A percentile compares a stretch with the other conserved stretches of the same genome.
Conservation (phyloP, 768 basidiomycete species). For the Lyophyllum semitale region DNA sequence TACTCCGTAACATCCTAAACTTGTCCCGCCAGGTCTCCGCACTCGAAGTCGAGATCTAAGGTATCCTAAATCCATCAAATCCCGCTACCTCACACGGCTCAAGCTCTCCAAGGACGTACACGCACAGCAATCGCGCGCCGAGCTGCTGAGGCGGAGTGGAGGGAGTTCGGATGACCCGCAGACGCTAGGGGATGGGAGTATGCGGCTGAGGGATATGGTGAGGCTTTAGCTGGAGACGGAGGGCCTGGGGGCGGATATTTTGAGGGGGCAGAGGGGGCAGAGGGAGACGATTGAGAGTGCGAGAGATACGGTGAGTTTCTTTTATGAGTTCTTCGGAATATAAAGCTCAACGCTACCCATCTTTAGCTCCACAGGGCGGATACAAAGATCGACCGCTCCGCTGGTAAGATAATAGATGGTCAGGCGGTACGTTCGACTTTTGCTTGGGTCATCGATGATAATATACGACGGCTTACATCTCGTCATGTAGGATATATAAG, state of each 20-base stretch:
- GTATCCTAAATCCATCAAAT: constrained; percentile 80
- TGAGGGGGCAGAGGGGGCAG: constrained; percentile 78
- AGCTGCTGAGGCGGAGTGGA: constrained; percentile 46
- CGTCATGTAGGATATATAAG: constrained; percentile 76
- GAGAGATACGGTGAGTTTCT: constrained; percentile 67
- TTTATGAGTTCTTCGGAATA: background rate
- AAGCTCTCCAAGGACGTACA: constrained; percentile 73
- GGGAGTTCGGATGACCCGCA: constrained; percentile 69
- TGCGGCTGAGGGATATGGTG: constrained; percentile 77
- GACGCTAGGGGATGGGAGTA: constrained; percentile 70
- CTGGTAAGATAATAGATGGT: constrained; percentile 93
- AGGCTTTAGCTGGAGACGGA: constrained; percentile 92
- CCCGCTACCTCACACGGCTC: constrained; percentile 67
- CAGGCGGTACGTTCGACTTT: constrained; percentile 55
- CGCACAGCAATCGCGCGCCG: constrained; percentile 47
- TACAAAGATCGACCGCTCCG: constrained; percentile 81
- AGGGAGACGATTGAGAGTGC: constrained; percentile 91
- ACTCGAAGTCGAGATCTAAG: constrained; percentile 92
- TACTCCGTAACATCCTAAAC: background rate
- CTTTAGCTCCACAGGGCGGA: constrained; percentile 78
- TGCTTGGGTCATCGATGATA: no score
- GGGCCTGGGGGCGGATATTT: constrained; percentile 85
- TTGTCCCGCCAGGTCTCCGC: constrained; percentile 76
- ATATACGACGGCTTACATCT: no score
- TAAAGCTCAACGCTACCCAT: background rate